Percentiles rank a stretch among this genome's conserved stretches.
These are phyloP conservation scores for Metschnikowia drakensbergensis DNA, from an alignment of 805 yeast genomes.

Conservation along the genomic window DNA sequence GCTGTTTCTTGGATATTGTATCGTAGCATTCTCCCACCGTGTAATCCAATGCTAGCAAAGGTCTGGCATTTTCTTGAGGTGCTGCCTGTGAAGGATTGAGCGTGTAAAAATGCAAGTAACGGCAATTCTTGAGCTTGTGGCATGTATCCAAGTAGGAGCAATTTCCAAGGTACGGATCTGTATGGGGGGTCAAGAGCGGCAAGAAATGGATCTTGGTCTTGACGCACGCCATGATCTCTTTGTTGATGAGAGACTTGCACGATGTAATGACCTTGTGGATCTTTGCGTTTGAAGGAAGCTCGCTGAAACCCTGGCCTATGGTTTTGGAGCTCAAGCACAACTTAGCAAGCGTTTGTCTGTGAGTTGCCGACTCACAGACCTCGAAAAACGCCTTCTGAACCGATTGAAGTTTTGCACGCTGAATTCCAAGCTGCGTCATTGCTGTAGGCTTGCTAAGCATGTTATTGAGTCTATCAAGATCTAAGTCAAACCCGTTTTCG, in stretches of 20 bases:
- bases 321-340: conserved; percentile 15
- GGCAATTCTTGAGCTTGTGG: conserved; percentile 75
- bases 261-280: conserved; percentile 15
- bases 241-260: conserved; percentile 13
- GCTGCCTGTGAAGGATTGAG: conserved; percentile 34
- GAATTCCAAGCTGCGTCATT: conserved; percentile 35
- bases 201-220: conserved; percentile 27
- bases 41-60: conserved; percentile 32
- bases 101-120: conserved; percentile 74
- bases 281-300: conserved; percentile 15
- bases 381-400: conserved; percentile 42
- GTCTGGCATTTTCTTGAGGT: conserved; percentile 1
- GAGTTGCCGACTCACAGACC: conserved; percentile 45
- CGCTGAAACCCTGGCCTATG: conserved; percentile 15
- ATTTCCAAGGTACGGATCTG: conserved; percentile 76
- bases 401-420: conserved; percentile 39
- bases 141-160: conserved; percentile 94
- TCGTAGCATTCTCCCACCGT: conserved; percentile 47
- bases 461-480: conserved; percentile 13
- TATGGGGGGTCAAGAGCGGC: conserved; percentile 37
- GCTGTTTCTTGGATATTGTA: conserved; percentile 28
- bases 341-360: conserved; percentile 23
- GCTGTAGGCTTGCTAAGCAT: conserved; percentile 37
- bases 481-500: conserved; percentile 13
- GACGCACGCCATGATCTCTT: conserved; percentile 14